Evolutionary conservation across 1,284 basidiomycete genomes (phyloP).

Genomic region (Thecaphora thlaspeos): DNA sequence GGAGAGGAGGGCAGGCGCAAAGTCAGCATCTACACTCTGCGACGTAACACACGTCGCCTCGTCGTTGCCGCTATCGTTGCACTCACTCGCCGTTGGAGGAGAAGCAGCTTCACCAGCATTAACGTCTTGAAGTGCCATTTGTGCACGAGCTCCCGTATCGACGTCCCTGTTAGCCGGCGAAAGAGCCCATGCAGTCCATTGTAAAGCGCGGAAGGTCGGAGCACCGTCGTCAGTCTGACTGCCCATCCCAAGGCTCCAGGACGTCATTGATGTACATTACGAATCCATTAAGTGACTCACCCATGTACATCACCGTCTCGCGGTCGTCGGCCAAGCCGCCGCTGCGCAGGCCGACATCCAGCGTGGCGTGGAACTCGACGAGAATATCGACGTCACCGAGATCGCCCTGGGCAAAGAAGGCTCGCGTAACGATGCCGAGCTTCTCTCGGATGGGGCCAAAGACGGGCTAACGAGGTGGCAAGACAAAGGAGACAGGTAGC

Average conservation of each 20-base stretch:
- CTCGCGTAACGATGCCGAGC: constrained; percentile 83
- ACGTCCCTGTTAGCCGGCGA: constrained; percentile 67
- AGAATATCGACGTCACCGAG: constrained; percentile 52
- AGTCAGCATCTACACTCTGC: too few relatives aligned
- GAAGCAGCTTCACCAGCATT: constrained; percentile 88
- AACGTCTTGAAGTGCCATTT: constrained; percentile 90
- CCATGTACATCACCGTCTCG: constrained; percentile 70
- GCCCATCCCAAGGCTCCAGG: too few relatives aligned
- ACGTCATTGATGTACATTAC: too few relatives aligned
- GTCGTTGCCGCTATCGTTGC: too few relatives aligned
- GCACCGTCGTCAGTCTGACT: too few relatives aligned
- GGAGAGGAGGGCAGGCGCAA: too few relatives aligned
- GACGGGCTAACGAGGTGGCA: constrained; percentile 55
- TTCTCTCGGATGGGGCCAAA: constrained; percentile 69
- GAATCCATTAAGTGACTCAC: constrained; percentile 59
- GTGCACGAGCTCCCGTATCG: constrained; percentile 85
- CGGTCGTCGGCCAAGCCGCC: constrained; percentile 35
- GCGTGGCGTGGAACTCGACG: constrained; percentile 54
- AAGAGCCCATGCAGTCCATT: too few relatives aligned
- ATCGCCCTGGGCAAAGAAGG: constrained; percentile 56
- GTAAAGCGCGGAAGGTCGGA: too few relatives aligned
- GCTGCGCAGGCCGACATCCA: constrained; percentile 49
- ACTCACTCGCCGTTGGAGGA: constrained; percentile 67
- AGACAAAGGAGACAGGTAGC: too few relatives aligned
- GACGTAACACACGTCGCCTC: too few relatives aligned